Conservation (phyloP, 2,329 filamentous ascomycete genomes). For the Coleophoma eucalyptorum region DNA sequence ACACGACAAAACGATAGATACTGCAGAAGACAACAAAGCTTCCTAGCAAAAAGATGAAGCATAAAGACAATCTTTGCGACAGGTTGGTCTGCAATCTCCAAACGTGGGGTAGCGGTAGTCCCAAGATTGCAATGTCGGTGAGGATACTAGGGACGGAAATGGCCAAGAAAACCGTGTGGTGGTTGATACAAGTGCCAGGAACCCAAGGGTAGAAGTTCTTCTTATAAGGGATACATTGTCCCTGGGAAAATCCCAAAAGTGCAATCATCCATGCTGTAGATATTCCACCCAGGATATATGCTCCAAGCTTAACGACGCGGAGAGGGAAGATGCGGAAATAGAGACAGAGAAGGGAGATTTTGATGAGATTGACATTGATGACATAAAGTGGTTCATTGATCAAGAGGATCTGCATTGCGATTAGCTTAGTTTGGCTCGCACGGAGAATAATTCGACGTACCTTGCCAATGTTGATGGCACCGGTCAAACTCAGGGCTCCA, state of each 20-base stretch:
- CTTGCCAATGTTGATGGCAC: background rate
- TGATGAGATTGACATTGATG: background rate
- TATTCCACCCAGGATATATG: constrained; percentile 18
- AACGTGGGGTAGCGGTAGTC: constrained; percentile 23
- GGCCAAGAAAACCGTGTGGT: constrained; percentile 33
- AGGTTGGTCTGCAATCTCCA: constrained; percentile 22
- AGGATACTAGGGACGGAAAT: constrained; percentile 36
- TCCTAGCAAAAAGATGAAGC: constrained; percentile 6
- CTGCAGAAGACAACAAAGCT: background rate
- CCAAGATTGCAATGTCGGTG: constrained; percentile 31
- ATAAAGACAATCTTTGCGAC: constrained; percentile 1
- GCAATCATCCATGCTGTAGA: background rate
- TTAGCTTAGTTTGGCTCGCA: background rate
- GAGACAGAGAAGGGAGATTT: constrained; percentile 2
- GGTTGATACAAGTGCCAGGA: constrained; percentile 30
- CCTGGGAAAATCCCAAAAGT: constrained; percentile 6
- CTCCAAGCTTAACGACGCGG: constrained; percentile 5
- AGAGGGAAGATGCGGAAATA: constrained; percentile 3
- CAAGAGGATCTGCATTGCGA: background rate
- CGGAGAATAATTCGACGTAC: background rate
- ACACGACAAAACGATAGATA: constrained; percentile 1
- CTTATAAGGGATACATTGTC: background rate
- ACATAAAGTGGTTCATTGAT: background rate
- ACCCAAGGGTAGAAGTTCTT: background rate
- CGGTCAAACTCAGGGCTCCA: background rate